Percentiles rank a stretch among this genome's conserved stretches.
Conservation (phyloP, 176 grass and related monocot genomes). For the Oryza coarctata region DNA sequence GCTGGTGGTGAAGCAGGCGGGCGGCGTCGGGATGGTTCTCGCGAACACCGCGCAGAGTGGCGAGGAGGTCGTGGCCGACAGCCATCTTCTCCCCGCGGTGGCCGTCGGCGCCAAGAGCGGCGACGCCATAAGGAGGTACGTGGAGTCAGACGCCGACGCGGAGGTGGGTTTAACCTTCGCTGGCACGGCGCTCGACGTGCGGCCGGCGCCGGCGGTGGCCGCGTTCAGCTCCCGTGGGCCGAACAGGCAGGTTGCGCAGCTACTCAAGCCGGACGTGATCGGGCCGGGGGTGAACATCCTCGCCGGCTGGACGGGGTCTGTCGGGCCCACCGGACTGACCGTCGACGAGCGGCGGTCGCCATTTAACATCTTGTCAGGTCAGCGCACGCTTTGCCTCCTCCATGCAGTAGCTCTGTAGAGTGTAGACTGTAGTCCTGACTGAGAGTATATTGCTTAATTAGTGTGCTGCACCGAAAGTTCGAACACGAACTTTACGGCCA, state of each 20-base stretch:
- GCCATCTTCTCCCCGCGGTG: constrained; percentile 71
- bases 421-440: constrained; percentile 4
- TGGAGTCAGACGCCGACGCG: constrained; percentile 46
- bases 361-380: constrained; percentile 85
- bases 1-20: constrained; percentile 71
- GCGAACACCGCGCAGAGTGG: constrained; percentile 68
- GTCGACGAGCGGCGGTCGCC: constrained; percentile 58
- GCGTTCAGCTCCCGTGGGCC: constrained; percentile 93
- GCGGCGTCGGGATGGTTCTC: constrained; percentile 81
- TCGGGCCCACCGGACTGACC: constrained; percentile 62
- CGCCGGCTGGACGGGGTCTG: constrained; percentile 67
- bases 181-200: constrained; percentile 71
- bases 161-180: constrained; percentile 50
- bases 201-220: constrained; percentile 81
- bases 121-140: constrained; percentile 57
- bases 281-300: constrained; percentile 86
- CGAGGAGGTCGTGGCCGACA: constrained; percentile 83
- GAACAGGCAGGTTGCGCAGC: constrained; percentile 58
- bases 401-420: background rate
- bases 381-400: constrained; percentile 36
- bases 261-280: constrained; percentile 95
- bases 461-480: constrained; percentile 2
- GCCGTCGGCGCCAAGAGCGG: constrained; percentile 68
- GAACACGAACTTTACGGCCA: background rate
- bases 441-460: background rate